A percentile compares a stretch with the other conserved stretches of the same genome.
phyloP scores from a whole-genome alignment of 1,284 basidiomycete genomes.

The Mycosarcoma mackinlayi region DNA sequence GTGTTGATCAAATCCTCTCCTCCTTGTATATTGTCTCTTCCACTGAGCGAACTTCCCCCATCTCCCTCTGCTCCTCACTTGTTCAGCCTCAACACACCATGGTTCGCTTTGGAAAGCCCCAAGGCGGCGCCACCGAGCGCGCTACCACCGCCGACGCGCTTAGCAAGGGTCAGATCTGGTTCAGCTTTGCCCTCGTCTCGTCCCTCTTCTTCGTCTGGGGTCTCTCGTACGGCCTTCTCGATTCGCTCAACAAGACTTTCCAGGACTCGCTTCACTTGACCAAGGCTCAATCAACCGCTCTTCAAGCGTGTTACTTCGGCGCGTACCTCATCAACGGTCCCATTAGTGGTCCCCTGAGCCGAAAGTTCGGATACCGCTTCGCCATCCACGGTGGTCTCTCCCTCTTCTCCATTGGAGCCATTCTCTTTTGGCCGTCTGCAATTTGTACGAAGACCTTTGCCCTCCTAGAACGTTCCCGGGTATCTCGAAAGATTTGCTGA shows the following conservation, averaged over 20 bases:
- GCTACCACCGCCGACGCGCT: slow-evolving; percentile 37
- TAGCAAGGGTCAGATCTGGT: slow-evolving; percentile 30
- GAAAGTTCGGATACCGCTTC: slow-evolving; percentile 69
- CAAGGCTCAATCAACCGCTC: slow-evolving; percentile 81
- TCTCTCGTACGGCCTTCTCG: slow-evolving; percentile 76
- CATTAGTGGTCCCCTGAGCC: slow-evolving; percentile 55
- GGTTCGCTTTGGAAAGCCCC: slow-evolving; percentile 26
- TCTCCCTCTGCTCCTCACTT: background rate
- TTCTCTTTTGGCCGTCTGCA: slow-evolving; percentile 48
- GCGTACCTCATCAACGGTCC: slow-evolving; percentile 38
- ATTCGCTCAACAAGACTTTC: slow-evolving; percentile 85
- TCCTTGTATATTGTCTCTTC: too few species aligned
- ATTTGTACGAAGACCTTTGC: background rate
- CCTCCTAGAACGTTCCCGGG: too few species aligned
- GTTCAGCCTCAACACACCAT: slow-evolving; percentile 7
- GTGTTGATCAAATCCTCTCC: background rate
- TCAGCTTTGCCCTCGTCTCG: slow-evolving; percentile 79
- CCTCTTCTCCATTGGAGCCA: slow-evolving; percentile 66
- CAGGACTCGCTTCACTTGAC: slow-evolving; percentile 78
- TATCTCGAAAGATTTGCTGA: too few species aligned
- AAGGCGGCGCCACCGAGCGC: slow-evolving; percentile 28
- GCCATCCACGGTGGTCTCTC: slow-evolving; percentile 75
- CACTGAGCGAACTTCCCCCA: too few species aligned
- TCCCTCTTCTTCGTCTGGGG: slow-evolving; percentile 83
- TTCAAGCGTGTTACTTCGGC: slow-evolving; percentile 86